phyloP scores from a whole-genome alignment of 2,329 filamentous ascomycete species.

The Xylariomycetidae sp. region DNA sequence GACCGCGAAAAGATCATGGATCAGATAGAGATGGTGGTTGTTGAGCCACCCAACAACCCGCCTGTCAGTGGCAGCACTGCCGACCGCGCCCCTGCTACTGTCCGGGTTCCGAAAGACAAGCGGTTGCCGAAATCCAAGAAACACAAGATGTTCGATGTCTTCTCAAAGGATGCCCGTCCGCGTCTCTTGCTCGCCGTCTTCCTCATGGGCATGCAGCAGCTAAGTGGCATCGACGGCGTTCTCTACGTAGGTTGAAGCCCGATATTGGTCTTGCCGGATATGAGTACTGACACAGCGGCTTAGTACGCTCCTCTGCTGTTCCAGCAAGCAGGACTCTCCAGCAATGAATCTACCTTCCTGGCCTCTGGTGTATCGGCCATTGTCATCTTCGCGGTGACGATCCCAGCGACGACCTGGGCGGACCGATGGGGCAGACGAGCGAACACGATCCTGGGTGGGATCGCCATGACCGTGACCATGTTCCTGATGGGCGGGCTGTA shows the following conservation, averaged over 20 bases:
- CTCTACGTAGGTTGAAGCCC: too few relatives aligned
- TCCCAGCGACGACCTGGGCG: constrained; percentile 42
- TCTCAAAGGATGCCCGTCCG: constrained; percentile 32
- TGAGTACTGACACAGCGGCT: too few relatives aligned
- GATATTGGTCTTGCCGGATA: too few relatives aligned
- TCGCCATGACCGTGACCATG: constrained; percentile 44
- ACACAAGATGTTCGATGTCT: constrained; percentile 26
- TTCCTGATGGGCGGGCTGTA: constrained; percentile 47
- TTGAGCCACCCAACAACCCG: too few relatives aligned
- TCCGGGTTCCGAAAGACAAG: constrained; percentile 22
- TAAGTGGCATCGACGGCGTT: constrained; percentile 56
- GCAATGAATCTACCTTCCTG: constrained; percentile 27
- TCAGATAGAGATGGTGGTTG: constrained; percentile 38
- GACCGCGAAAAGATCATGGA: constrained; percentile 25
- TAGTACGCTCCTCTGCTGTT: constrained; percentile 58
- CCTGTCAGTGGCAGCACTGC: constrained; percentile 22
- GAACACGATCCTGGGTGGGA: constrained; percentile 46
- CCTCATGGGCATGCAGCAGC: constrained; percentile 52
- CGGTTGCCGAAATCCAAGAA: constrained; percentile 16
- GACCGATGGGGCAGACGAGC: constrained; percentile 51
- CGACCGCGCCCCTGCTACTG: constrained; percentile 20
- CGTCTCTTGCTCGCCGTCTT: constrained; percentile 49
- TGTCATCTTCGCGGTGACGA: constrained; percentile 19
- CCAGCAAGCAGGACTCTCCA: constrained; percentile 50
- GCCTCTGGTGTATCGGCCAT: constrained; percentile 21